These are phyloP conservation scores for Metschnikowia cubensis DNA, from an alignment of 805 yeast genomes.

Conservation along the genomic window DNA sequence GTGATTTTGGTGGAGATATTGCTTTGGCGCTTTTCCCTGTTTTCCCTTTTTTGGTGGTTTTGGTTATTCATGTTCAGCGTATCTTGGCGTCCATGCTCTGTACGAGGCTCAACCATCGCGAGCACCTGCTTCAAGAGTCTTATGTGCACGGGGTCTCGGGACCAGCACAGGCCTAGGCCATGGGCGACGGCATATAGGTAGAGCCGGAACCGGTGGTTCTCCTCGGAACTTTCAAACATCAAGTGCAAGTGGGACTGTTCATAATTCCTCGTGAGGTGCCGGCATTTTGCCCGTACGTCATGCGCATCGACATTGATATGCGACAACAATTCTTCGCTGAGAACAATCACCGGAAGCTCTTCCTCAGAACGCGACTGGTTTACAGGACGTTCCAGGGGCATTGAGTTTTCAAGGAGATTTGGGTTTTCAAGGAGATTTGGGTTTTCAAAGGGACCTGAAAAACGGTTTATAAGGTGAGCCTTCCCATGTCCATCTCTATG, in stretches of 20 bases:
- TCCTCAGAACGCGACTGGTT: neutral
- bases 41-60: neutral
- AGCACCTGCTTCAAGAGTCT: slow-evolving; percentile 8
- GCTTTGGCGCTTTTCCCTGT: neutral
- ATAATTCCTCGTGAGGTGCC: slow-evolving; percentile 3
- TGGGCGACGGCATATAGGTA: slow-evolving; percentile 12
- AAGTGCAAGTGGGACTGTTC: slow-evolving; percentile 11
- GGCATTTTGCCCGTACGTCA: neutral
- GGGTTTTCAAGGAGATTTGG: no score
- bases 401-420: no score
- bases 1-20: neutral
- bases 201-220: slow-evolving; percentile 15
- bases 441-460: no score
- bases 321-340: slow-evolving; percentile 6
- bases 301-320: slow-evolving; percentile 5
- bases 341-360: slow-evolving; percentile 9
- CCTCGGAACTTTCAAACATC: slow-evolving; percentile 8
- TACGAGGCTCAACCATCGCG: neutral
- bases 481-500: no score
- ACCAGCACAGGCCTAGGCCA: slow-evolving; percentile 7
- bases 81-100: neutral
- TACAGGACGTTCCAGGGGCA: no score
- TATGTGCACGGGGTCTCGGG: slow-evolving; percentile 5
- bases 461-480: no score
- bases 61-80: neutral